Base-by-base conservation (phyloP, 2,329 filamentous ascomycete genomes). In the Juglanconis juglandina region DNA sequence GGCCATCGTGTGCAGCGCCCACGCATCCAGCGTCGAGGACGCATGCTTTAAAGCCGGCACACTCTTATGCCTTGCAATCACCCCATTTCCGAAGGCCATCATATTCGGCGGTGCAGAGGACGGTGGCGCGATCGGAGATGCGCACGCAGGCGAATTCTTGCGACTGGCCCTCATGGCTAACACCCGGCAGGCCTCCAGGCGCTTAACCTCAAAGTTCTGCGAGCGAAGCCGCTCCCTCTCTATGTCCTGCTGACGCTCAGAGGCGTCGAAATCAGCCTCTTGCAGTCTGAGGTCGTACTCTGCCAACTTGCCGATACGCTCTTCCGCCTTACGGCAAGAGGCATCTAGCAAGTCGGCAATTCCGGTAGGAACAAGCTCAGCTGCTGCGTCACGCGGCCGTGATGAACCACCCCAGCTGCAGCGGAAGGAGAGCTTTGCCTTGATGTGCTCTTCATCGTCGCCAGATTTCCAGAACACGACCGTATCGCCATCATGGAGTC, bases 401-500 rank as follows among this genome's bases (percentile, higher is more conserved):
- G 81, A 76, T 5, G 85, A 85, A 13, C 79, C 82, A 56, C 83
- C 83, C 79, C 83, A 86, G 57, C 73, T 76, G 70, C 83, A 86
- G 46, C 76, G 76, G 66, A 87, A 86, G 9, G 71, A 68, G 9
- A 86, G 71, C 59, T 76, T 79, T 4, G 76, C 81, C 59, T 79
- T 72, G 9, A 56, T 50, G 53, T 68, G 73, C 41, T 69, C 71
- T 50, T 68, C 68, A 37, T 30, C 39, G 48, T 77, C 74, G 5
- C 75, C 71, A 11, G 77, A 74, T 48, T 85, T 79, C 81, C 87
- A 96, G 6, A 96, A 83, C 2, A 86, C 84, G 52, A 97, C 83
- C 32, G 86, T 79, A 70, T 97, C 94, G 1, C 90, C 91, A 39
- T 89, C 85, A 70, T 92, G 85, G 13, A 97, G 73, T 58, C 86